Evolutionary conservation across 2,329 filamentous ascomycete species (phyloP).

Genomic region (Epicoccum sorghinum): DNA sequence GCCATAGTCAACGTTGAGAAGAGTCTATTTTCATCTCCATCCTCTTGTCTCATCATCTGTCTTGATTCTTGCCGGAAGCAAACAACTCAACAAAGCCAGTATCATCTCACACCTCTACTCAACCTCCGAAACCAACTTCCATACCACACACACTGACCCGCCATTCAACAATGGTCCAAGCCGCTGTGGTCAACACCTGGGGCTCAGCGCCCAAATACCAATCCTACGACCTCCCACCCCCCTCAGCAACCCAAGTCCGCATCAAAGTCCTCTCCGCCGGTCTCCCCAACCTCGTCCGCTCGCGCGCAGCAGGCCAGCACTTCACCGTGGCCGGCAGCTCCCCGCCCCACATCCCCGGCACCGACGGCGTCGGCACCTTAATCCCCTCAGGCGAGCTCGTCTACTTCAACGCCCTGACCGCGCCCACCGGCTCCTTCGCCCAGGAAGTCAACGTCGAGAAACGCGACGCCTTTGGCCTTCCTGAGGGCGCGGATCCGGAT

Average conservation of each 20-base stretch:
- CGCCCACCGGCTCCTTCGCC: conserved; percentile 52
- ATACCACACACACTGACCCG: too few species aligned
- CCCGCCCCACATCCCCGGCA: conserved; percentile 60
- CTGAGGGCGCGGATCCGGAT: conserved; percentile 54
- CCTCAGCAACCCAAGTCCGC: conserved; percentile 51
- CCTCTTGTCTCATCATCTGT: too few species aligned
- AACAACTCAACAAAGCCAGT: too few species aligned
- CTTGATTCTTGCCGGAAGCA: too few species aligned
- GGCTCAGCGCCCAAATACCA: conserved; percentile 43
- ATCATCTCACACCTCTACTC: too few species aligned
- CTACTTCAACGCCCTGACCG: conserved; percentile 55
- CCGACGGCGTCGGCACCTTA: conserved; percentile 60
- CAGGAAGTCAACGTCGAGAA: conserved; percentile 58
- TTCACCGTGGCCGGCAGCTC: conserved; percentile 57
- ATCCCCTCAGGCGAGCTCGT: conserved; percentile 55
- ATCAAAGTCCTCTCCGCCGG: conserved; percentile 61
- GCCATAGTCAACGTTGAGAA: too few species aligned
- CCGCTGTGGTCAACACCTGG: conserved; percentile 52
- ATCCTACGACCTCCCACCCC: conserved; percentile 45
- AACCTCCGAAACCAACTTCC: too few species aligned
- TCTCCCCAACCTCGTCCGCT: conserved; percentile 61
- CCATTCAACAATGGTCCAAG: conserved; percentile 38
- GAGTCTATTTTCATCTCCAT: too few species aligned
- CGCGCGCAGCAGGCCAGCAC: conserved; percentile 61
- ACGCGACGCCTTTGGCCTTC: conserved; percentile 50